Evolutionary conservation across 1,284 basidiomycete species (phyloP).

Genomic region (Pseudozyma thailandica): DNA sequence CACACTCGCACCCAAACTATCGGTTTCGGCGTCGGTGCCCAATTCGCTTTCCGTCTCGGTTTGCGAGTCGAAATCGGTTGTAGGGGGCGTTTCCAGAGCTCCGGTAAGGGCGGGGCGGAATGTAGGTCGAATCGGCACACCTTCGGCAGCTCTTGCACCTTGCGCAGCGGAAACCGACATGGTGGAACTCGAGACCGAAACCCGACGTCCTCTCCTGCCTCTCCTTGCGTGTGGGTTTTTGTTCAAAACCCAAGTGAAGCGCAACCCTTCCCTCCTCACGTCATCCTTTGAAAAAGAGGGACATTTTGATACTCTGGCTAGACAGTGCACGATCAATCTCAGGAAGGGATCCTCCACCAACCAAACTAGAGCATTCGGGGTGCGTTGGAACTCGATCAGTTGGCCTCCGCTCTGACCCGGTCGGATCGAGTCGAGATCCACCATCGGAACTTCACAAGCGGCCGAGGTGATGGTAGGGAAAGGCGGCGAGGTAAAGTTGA

Average conservation of each 20-base stretch:
- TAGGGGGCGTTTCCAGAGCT: slow-evolving; percentile 46
- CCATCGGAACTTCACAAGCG: neutral
- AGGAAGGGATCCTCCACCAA: slow-evolving; percentile 52
- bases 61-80: slow-evolving; percentile 48
- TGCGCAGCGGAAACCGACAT: slow-evolving; percentile 2
- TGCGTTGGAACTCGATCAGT: slow-evolving; percentile 50
- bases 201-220: slow-evolving; percentile 23
- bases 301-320: slow-evolving; percentile 53
- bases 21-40: neutral
- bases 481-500: slow-evolving; percentile 14
- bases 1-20: slow-evolving; percentile 14
- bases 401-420: slow-evolving; percentile 2
- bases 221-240: slow-evolving; percentile 48
- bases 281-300: slow-evolving; percentile 57
- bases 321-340: slow-evolving; percentile 59
- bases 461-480: neutral
- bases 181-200: slow-evolving; percentile 15
- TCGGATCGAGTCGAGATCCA: slow-evolving; percentile 11
- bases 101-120: neutral
- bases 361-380: slow-evolving; percentile 59
- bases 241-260: slow-evolving; percentile 61
- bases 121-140: neutral
- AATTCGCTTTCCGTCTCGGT: slow-evolving; percentile 30
- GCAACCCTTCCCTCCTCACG: neutral
- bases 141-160: neutral